Base-by-base conservation (phyloP, 306 rosid genomes). In the Benincasa hispida region DNA sequence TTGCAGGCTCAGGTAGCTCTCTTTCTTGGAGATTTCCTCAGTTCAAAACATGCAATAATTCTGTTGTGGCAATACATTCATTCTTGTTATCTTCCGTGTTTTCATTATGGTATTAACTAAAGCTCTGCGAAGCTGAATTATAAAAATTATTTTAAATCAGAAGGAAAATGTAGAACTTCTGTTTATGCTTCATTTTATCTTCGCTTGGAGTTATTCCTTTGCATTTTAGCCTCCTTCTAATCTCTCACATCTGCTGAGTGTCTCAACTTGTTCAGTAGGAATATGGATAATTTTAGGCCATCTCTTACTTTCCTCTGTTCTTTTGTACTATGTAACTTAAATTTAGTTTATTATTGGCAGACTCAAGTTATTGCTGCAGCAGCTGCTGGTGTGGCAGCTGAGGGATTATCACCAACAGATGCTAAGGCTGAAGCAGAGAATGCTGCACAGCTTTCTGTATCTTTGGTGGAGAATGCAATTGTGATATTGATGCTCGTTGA, bases 401-500 rank as follows among this genome's bases (percentile, higher is more conserved):
- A 85, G 85, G 92, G 96, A 58, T 88, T 92, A 82, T 92, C 99
- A 78, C 95, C 99, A 67, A 67, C 74, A 10, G 91, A 84, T 77
- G 86, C 99, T 10, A 94, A 82, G 88, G 95, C 89, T 75, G 97
- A 92, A 85, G 93, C 99, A 63, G 96, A 94, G 79, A 87, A 87
- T 85, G 95, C 96, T 75, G 94, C 99, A 79, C 95, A 89, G 60
- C 87, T 90, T 79, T 94, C 99, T 47, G 99, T 94, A 75, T 94
- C 96, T 74, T 84, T 94, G 74, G 99, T 92, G 42, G 99, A 94
- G 85, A 94, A 94, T 86, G 92, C 96, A 39, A 92, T 94, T 80
- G 99, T 94, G 83, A 92, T 90, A 82, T 88, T 94, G 82, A 94
- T 94, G 99, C 99, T 92, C 80, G 99, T 88, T 62, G 99, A 94